Evolutionary conservation across 768 basidiomycete species (phyloP).

Genomic region (Clavaria fumosa): DNA sequence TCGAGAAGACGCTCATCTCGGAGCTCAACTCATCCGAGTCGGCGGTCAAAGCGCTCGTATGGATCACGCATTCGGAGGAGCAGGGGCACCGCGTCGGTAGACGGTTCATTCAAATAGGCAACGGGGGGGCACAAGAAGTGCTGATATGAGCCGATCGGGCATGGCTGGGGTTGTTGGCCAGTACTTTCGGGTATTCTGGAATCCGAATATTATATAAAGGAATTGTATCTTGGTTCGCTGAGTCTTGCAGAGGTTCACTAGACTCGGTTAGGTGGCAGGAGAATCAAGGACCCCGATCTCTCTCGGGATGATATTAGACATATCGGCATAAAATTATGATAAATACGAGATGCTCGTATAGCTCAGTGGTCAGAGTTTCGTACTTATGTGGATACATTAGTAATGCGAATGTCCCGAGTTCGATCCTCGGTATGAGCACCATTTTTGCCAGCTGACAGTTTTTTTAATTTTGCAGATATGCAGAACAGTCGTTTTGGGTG

Average conservation of each 20-base stretch:
- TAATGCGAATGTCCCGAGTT: not conserved
- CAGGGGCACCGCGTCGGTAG: slow-evolving; percentile 65
- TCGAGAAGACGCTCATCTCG: slow-evolving; percentile 46
- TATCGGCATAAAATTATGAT: not conserved
- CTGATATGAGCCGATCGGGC: no score
- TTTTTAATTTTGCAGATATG: not conserved
- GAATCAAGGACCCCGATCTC: no score
- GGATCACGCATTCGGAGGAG: slow-evolving; percentile 82
- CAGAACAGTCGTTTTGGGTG: not conserved
- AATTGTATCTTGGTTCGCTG: not conserved
- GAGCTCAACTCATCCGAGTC: slow-evolving; percentile 34
- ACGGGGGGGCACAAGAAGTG: no score
- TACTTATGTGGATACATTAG: not conserved
- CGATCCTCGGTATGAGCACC: not conserved
- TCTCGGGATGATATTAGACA: no score
- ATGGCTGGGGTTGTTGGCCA: slow-evolving; percentile 27
- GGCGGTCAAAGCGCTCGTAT: slow-evolving; percentile 55
- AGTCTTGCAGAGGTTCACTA: not conserved
- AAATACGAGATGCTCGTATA: not conserved
- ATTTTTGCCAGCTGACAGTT: not conserved
- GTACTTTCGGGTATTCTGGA: not conserved
- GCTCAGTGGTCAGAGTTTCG: not conserved
- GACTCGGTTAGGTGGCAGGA: no score
- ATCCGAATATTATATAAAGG: not conserved
- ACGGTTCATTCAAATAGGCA: slow-evolving; percentile 38